Evolutionary conservation across 164 flowering plant genomes (phyloP), one percentile per base, ranked within the genome.

Genomic region (Berberis vulgaris): DNA sequence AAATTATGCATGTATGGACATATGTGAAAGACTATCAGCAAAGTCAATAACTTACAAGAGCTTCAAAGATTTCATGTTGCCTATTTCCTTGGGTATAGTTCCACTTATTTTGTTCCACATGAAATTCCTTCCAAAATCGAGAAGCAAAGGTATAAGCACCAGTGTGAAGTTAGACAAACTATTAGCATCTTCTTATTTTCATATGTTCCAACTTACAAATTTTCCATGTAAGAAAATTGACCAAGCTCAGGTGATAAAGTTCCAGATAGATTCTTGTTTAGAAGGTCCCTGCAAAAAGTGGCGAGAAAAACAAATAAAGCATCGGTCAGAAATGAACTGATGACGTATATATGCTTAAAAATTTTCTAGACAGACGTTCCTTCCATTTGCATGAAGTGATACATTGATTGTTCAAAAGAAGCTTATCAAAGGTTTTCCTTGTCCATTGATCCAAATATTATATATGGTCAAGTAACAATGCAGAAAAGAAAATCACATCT

Each of bases 61-160:
- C 65, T 72, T 62, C 75, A 94, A 70, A 13, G 96, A 56, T 62
- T 66, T 78, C 42, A 94, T 78, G 60, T 85, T 84, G 59, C 93
- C 97, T 43, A 94, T 85, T 80, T 94, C 97, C 79, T 79, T 84
- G 10, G 99, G 97, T 73, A 94, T 88, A 50, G 71, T 81, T 39
- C 99, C 99, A 72, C 64, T 83, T 45, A 94, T 80, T 5, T 75
- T 71, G 74, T 94, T 94, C 97, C 97, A 94, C 99, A 94, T 91
- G 63, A 90, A 75, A 71, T 87, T 86, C 82, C 98, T 92, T 70
- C 10, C 46, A 69, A 2, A 71, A 73, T 3, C 68, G 11, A 53
- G 11, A 62, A 41, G 43, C 43, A 64, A 12, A 40, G 43, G 47
- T 58, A 65, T 66, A 53, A 57, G 62, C 3, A 26, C 1, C 45